Conservation (phyloP, 768 basidiomycete genomes). For the Dioszegia aurantiaca region DNA sequence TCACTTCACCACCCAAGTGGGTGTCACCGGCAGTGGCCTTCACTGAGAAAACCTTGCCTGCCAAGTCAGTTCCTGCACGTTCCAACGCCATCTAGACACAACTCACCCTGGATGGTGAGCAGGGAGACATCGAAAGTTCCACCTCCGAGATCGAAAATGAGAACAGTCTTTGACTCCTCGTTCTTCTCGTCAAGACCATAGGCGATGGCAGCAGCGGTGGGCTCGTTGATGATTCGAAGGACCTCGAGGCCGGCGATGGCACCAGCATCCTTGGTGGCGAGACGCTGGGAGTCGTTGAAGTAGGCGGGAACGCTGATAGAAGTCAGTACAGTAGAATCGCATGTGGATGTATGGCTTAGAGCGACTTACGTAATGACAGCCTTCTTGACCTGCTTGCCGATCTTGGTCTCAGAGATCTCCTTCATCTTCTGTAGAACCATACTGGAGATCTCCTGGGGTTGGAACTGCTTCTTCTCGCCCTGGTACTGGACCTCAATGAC, state of each 20-base stretch:
- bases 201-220: conserved; percentile 97
- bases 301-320: conserved; percentile 78
- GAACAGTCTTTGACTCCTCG: conserved; percentile 92
- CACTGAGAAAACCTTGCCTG: conserved; percentile 69
- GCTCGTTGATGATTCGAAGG: conserved; percentile 99
- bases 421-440: conserved; percentile 99
- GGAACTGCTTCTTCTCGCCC: conserved; percentile 90
- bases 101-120: conserved; percentile 75
- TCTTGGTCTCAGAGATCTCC: conserved; percentile 98
- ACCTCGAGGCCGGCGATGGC: conserved; percentile 97
- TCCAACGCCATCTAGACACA: conserved; percentile 71
- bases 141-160: conserved; percentile 99
- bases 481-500: conserved; percentile 92
- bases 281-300: conserved; percentile 99
- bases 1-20: conserved; percentile 88
- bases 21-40: conserved; percentile 98
- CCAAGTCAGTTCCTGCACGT: too few relatives aligned
- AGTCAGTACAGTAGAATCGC: too few relatives aligned
- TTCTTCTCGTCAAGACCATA: conserved; percentile 92
- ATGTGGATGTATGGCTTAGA: too few relatives aligned
- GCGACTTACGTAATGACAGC: conserved; percentile 96
- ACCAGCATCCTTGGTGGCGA: conserved; percentile 99
- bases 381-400: conserved; percentile 97
- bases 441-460: conserved; percentile 90
- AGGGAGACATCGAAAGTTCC: conserved; percentile 99